phyloP scores from a whole-genome alignment of 176 grass and related monocot species.

The Avena eriantha region DNA sequence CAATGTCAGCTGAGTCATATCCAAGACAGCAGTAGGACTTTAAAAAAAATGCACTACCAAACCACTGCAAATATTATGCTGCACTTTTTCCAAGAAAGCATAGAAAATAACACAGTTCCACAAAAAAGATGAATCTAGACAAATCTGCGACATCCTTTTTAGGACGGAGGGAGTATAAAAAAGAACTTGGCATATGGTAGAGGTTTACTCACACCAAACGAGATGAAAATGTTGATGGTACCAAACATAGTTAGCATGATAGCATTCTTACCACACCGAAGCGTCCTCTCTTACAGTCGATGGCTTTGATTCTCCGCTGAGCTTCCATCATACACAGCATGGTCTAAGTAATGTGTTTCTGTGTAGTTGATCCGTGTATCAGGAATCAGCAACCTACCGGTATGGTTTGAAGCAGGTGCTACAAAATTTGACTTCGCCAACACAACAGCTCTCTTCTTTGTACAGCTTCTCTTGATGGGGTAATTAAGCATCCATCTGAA shows the following conservation, averaged over 20 bases:
- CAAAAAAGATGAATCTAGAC: no score
- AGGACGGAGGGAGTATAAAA: no score
- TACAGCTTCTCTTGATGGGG: slow-evolving; percentile 97
- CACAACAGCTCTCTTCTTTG: slow-evolving; percentile 68
- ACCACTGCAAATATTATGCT: no score
- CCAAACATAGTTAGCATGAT: not conserved
- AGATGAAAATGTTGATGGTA: not conserved
- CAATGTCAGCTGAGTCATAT: not conserved
- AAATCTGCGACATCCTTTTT: no score
- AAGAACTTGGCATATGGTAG: no score
- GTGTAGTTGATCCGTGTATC: slow-evolving; percentile 76
- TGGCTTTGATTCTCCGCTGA: not conserved
- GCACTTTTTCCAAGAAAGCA: no score
- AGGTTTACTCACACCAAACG: not conserved
- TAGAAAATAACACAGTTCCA: no score
- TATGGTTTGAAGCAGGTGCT: slow-evolving; percentile 96
- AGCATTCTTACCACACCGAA: not conserved
- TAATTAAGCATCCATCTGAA: slow-evolving; percentile 49
- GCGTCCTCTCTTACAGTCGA: not conserved
- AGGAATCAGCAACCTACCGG: slow-evolving; percentile 67
- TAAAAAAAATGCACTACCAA: no score
- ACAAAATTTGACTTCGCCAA: slow-evolving; percentile 71
- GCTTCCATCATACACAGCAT: not conserved
- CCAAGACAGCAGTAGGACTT: not conserved
- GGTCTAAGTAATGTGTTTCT: slow-evolving; percentile 36